phyloP scores from a whole-genome alignment of 2,329 filamentous ascomycete species.

The Exophiala sp. region DNA sequence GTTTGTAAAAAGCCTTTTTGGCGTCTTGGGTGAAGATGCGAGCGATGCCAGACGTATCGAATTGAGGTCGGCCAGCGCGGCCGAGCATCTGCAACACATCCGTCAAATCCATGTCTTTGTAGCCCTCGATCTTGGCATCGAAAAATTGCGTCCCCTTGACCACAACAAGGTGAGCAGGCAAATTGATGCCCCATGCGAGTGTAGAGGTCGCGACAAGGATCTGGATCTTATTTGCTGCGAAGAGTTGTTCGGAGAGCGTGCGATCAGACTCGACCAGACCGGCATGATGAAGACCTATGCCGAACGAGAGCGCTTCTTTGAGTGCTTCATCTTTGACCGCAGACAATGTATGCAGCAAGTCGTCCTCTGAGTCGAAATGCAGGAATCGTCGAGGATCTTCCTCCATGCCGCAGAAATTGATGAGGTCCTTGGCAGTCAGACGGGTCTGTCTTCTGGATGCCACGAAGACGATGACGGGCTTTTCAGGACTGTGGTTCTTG shows the following conservation, averaged over 20 bases:
- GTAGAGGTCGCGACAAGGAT: slow-evolving; percentile 95
- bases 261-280: slow-evolving; percentile 93
- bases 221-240: slow-evolving; percentile 96
- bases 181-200: slow-evolving; percentile 94
- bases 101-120: slow-evolving; percentile 98
- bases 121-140: slow-evolving; percentile 94
- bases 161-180: slow-evolving; percentile 93
- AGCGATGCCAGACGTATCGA: slow-evolving; percentile 92
- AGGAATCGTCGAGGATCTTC: slow-evolving; percentile 93
- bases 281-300: slow-evolving; percentile 94
- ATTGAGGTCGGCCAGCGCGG: slow-evolving; percentile 90
- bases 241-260: slow-evolving; percentile 87
- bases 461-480: slow-evolving; percentile 97
- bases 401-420: slow-evolving; percentile 98
- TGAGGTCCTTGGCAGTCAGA: slow-evolving; percentile 89
- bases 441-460: slow-evolving; percentile 92
- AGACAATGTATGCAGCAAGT: slow-evolving; percentile 80
- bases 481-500: slow-evolving; percentile 91
- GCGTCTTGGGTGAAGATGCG: slow-evolving; percentile 96
- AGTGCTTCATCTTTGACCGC: slow-evolving; percentile 91
- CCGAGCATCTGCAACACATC: slow-evolving; percentile 98
- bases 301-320: slow-evolving; percentile 91
- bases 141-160: slow-evolving; percentile 99
- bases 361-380: slow-evolving; percentile 82
- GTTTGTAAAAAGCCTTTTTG: slow-evolving; percentile 99